Percentiles rank a stretch among this genome's conserved stretches.
Evolutionary conservation across 495 filamentous ascomycete genomes (phyloP).

Genomic region (Elasticomyces elasticus): DNA sequence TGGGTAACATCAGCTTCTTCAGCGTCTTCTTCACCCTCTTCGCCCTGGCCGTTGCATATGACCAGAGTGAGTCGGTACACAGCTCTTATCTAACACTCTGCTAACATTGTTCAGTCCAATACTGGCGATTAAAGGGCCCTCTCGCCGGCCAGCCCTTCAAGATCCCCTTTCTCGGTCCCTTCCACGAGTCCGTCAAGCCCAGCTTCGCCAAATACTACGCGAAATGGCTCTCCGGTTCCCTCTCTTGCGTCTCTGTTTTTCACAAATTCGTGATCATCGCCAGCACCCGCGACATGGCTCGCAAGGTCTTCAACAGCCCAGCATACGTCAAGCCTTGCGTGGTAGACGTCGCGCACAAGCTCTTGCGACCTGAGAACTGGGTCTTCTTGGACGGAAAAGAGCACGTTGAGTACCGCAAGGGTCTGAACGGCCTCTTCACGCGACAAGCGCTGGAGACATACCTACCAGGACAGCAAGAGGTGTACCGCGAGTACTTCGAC

Average conservation of each 20-base stretch:
- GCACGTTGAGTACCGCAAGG: conserved; percentile 95
- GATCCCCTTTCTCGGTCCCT: conserved; percentile 91
- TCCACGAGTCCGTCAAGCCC: conserved; percentile 83
- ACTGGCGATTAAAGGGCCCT: conserved; percentile 73
- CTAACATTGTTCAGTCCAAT: conserved; percentile 31
- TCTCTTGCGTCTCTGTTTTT: conserved; percentile 97
- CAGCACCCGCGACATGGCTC: conserved; percentile 87
- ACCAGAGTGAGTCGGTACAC: conserved; percentile 58
- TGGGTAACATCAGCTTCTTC: conserved; percentile 52
- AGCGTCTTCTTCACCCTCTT: conserved; percentile 56
- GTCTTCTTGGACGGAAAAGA: conserved; percentile 94
- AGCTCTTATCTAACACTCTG: neutral
- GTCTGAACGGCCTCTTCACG: conserved; percentile 89
- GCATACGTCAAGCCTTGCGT: conserved; percentile 90
- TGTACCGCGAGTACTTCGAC: conserved; percentile 80
- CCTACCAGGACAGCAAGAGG: conserved; percentile 83
- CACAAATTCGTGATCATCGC: conserved; percentile 99
- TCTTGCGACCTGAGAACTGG: conserved; percentile 88
- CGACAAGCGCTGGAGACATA: conserved; percentile 79
- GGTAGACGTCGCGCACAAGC: conserved; percentile 89
- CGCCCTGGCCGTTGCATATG: conserved; percentile 63
- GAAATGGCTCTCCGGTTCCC: conserved; percentile 81
- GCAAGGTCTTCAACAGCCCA: conserved; percentile 96
- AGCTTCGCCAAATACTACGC: conserved; percentile 81
- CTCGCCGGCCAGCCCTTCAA: conserved; percentile 79